Percentiles rank a stretch among this genome's conserved stretches.
These are phyloP conservation scores for Leccinum fallax DNA, from an alignment of 1,284 basidiomycete species.

Conservation along the genomic window DNA sequence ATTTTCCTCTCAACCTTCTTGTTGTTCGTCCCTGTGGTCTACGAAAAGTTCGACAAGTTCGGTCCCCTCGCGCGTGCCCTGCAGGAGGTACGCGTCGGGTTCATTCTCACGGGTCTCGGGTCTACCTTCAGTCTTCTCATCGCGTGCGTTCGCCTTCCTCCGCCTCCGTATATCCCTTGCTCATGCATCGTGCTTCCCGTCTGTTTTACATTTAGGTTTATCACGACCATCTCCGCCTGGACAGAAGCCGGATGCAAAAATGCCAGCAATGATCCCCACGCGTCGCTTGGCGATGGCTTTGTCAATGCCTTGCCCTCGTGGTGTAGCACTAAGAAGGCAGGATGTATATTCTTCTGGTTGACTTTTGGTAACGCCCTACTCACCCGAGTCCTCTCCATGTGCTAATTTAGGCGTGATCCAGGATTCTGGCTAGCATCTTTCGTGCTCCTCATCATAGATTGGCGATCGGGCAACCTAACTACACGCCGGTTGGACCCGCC, in stretches of 20 bases:
- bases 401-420: slow-evolving; percentile 29
- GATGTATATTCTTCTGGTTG: slow-evolving; percentile 87
- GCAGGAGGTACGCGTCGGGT: slow-evolving; percentile 76
- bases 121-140: slow-evolving; percentile 68
- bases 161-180: slow-evolving; percentile 8
- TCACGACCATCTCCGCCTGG: slow-evolving; percentile 74
- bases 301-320: slow-evolving; percentile 70
- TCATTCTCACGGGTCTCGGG: slow-evolving; percentile 77
- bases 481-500: slow-evolving; percentile 65
- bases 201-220: slow-evolving; percentile 51
- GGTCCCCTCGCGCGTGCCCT: slow-evolving; percentile 76
- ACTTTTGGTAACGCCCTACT: slow-evolving; percentile 52
- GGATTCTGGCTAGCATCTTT: slow-evolving; percentile 71
- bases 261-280: slow-evolving; percentile 70
- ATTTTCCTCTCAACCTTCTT: slow-evolving; percentile 75
- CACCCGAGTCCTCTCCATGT: background rate
- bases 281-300: slow-evolving; percentile 69
- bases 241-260: slow-evolving; percentile 87
- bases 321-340: slow-evolving; percentile 91
- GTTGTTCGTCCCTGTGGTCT: slow-evolving; percentile 76
- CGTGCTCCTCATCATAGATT: slow-evolving; percentile 64
- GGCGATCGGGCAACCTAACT: slow-evolving; percentile 66
- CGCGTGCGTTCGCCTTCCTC: slow-evolving; percentile 53
- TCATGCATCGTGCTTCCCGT: slow-evolving; percentile 4
- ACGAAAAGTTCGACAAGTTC: slow-evolving; percentile 84